phyloP scores from a whole-genome alignment of 2,329 filamentous ascomycete genomes.

The Fusarium sulawesiense region DNA sequence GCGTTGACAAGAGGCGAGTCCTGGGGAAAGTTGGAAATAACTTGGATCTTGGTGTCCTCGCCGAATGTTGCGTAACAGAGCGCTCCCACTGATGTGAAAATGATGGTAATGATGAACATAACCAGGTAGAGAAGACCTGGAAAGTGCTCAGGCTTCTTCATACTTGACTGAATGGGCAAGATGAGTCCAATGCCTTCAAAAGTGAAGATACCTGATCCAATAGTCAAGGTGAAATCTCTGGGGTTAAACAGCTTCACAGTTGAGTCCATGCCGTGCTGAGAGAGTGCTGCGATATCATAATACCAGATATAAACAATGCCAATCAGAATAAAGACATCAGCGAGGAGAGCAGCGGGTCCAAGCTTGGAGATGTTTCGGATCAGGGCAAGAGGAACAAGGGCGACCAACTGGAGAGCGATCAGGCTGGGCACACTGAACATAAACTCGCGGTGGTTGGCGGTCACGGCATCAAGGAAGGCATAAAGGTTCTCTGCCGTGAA shows the following conservation, averaged over 20 bases:
- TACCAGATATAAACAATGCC: slow-evolving; percentile 80
- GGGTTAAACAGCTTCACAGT: slow-evolving; percentile 78
- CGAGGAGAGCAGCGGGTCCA: slow-evolving; percentile 74
- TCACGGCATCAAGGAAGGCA: slow-evolving; percentile 74
- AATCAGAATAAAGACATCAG: slow-evolving; percentile 77
- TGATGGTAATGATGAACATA: slow-evolving; percentile 78
- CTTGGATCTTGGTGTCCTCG: slow-evolving; percentile 74
- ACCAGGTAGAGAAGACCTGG: slow-evolving; percentile 72
- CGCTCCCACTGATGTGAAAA: slow-evolving; percentile 78
- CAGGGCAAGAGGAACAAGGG: slow-evolving; percentile 74
- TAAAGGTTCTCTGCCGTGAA: slow-evolving; percentile 81
- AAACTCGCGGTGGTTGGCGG: slow-evolving; percentile 60
- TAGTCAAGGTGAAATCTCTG: slow-evolving; percentile 73
- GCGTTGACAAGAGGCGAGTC: slow-evolving; percentile 77
- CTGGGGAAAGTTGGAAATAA: slow-evolving; percentile 82
- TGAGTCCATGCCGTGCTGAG: slow-evolving; percentile 65
- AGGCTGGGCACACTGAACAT: slow-evolving; percentile 64
- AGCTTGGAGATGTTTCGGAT: slow-evolving; percentile 82
- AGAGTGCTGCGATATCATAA: slow-evolving; percentile 71
- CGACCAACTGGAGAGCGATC: slow-evolving; percentile 73
- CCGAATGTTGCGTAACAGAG: slow-evolving; percentile 82
- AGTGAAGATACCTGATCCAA: slow-evolving; percentile 80
- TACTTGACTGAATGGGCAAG: slow-evolving; percentile 79
- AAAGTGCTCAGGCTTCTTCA: slow-evolving; percentile 77
- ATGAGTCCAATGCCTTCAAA: slow-evolving; percentile 84